A percentile compares a stretch with the other conserved stretches of the same genome.
Evolutionary conservation across 805 yeast species (phyloP).

Genomic region (Starmerella davenportii): DNA sequence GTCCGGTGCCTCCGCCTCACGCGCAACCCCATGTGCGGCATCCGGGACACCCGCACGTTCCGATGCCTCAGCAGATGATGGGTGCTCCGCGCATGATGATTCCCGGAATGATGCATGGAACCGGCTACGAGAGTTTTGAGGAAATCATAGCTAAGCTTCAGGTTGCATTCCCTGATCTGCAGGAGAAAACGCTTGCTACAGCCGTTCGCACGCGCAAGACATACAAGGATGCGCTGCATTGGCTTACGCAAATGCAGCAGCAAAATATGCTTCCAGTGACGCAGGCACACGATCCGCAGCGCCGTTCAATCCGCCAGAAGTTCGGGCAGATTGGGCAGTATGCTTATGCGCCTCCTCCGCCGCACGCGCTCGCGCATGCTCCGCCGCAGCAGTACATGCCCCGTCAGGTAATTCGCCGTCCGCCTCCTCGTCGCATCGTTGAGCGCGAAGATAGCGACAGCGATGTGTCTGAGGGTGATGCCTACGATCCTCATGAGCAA

Average conservation of each 20-base stretch:
- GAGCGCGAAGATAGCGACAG: conserved; percentile 30
- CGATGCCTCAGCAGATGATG: too few species aligned
- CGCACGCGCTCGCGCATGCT: conserved; percentile 2
- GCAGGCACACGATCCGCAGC: conserved; percentile 16
- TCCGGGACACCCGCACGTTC: too few species aligned
- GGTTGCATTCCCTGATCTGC: conserved; percentile 15
- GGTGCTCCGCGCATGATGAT: too few species aligned
- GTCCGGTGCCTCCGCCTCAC: too few species aligned
- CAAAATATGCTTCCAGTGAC: conserved; percentile 16
- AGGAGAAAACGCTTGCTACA: conserved; percentile 16
- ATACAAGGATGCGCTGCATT: conserved; percentile 23
- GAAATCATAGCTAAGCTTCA: conserved; percentile 7
- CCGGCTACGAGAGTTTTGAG: neutral
- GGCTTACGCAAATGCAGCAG: conserved; percentile 21
- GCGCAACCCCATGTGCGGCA: too few species aligned
- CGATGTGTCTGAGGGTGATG: conserved; percentile 18
- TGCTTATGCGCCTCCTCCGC: conserved; percentile 1
- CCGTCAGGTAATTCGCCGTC: conserved; percentile 2
- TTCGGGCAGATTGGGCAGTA: conserved; percentile 14
- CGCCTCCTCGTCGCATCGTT: conserved; percentile 13
- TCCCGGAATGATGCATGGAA: too few species aligned
- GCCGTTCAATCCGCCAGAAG: conserved; percentile 25
- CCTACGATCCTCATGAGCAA: conserved; percentile 20
- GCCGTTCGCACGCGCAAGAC: conserved; percentile 20
- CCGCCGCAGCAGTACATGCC: conserved; percentile 1